phyloP scores from a whole-genome alignment of 345 rosid species.

The Syzygium aqueum region DNA sequence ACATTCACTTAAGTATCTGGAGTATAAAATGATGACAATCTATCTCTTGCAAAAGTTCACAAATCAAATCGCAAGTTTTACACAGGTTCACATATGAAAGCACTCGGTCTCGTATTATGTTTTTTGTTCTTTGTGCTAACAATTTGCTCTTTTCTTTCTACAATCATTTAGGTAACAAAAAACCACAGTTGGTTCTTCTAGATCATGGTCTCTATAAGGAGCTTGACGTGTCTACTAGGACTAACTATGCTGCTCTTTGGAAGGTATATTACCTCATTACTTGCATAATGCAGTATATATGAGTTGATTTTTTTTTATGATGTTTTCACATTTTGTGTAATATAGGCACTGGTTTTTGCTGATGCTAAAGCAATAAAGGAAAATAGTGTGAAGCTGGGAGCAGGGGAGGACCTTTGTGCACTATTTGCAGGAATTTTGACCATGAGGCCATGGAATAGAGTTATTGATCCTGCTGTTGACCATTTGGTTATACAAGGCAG shows the following conservation, averaged over 20 bases:
- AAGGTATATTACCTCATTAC: slow-evolving; percentile 29
- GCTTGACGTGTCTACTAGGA: slow-evolving; percentile 69
- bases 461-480: slow-evolving; percentile 63
- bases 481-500: slow-evolving; percentile 82
- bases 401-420: slow-evolving; percentile 82
- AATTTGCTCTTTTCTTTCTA: not conserved
- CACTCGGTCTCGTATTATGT: not conserved
- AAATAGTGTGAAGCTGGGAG: slow-evolving; percentile 75
- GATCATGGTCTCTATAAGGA: slow-evolving; percentile 93
- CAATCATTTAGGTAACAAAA: slow-evolving; percentile 37
- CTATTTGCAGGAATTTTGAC: slow-evolving; percentile 86
- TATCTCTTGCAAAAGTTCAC: not conserved
- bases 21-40: not conserved
- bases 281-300: not conserved
- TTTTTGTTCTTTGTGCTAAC: not conserved
- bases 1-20: not conserved
- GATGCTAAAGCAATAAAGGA: slow-evolving; percentile 82
- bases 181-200: slow-evolving; percentile 82
- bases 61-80: not conserved
- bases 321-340: not conserved
- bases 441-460: slow-evolving; percentile 91
- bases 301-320: not conserved
- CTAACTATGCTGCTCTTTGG: slow-evolving; percentile 85
- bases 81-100: not conserved
- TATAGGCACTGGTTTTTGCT: slow-evolving; percentile 64